phyloP scores from a whole-genome alignment of 176 grass and related monocot genomes.

The Rhynchospora breviuscula region DNA sequence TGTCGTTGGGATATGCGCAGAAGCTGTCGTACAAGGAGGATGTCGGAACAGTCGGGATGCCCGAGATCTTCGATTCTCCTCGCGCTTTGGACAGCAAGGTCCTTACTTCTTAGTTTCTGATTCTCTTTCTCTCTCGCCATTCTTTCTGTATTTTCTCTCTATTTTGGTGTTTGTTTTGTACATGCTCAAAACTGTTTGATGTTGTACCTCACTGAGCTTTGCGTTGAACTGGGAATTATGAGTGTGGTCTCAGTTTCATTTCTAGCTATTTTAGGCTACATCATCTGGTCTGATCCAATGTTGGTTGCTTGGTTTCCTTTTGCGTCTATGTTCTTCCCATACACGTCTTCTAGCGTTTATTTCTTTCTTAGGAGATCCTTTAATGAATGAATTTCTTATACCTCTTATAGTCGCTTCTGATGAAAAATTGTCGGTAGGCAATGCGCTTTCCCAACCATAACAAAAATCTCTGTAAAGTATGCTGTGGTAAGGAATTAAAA shows the following conservation, averaged over 20 bases:
- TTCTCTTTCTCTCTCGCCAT: not conserved
- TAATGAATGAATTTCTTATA: not conserved
- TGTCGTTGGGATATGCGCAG: conserved; percentile 90
- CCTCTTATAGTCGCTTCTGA: not conserved
- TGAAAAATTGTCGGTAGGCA: not conserved
- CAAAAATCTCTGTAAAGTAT: not conserved
- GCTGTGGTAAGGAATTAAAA: not conserved
- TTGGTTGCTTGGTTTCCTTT: not conserved
- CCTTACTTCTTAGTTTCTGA: not conserved
- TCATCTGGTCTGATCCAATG: not conserved
- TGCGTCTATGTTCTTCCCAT: not conserved
- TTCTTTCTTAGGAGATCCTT: not conserved
- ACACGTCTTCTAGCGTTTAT: not conserved
- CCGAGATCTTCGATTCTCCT: conserved; percentile 77
- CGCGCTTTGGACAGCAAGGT: conserved; percentile 63
- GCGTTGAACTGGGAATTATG: not conserved
- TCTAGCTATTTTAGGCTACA: not conserved
- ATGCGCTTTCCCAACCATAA: not conserved
- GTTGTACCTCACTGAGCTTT: not conserved
- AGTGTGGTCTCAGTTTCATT: not conserved
- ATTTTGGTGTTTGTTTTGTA: not conserved
- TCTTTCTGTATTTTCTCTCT: not conserved
- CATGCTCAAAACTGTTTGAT: not conserved
- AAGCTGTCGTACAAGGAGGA: conserved; percentile 92
- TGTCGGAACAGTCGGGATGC: conserved; percentile 76